Conservation (phyloP, 257 asterid species). For the Dorcoceras hygrometricum region DNA sequence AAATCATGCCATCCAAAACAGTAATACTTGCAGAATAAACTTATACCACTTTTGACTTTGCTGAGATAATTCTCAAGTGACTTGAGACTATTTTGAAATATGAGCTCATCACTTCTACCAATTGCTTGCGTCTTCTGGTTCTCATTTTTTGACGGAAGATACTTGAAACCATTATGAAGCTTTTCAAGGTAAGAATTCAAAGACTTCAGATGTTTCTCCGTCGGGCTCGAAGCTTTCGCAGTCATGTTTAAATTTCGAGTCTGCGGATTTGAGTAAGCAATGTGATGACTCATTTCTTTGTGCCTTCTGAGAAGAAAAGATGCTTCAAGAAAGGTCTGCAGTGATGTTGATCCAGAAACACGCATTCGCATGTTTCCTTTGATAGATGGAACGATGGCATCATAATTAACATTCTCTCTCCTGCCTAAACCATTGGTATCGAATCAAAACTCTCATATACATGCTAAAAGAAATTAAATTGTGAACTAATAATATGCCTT, state of each 20-base stretch:
- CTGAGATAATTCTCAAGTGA: conserved; percentile 46
- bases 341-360: conserved; percentile 20
- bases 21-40: not conserved
- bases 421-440: conserved; percentile 27
- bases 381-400: conserved; percentile 19
- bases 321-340: conserved; percentile 17
- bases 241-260: conserved; percentile 31
- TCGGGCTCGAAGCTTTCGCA: conserved; percentile 32
- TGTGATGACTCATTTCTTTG: conserved; percentile 4
- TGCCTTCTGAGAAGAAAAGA: conserved; percentile 19
- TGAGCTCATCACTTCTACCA: conserved; percentile 24
- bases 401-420: conserved; percentile 25
- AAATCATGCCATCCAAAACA: not conserved
- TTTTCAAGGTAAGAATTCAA: conserved; percentile 62
- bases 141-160: conserved; percentile 24
- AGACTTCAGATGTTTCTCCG: conserved; percentile 57
- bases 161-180: conserved; percentile 34
- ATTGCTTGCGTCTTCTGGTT: conserved; percentile 25
- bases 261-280: conserved; percentile 22
- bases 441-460: not conserved
- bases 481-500: conserved; percentile 8
- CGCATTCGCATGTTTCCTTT: conserved; percentile 24
- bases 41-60: conserved; percentile 38
- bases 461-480: conserved; percentile 8
- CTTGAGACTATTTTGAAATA: conserved; percentile 35